phyloP scores from a whole-genome alignment of 2,329 filamentous ascomycete genomes.

The Chalara sp. region DNA sequence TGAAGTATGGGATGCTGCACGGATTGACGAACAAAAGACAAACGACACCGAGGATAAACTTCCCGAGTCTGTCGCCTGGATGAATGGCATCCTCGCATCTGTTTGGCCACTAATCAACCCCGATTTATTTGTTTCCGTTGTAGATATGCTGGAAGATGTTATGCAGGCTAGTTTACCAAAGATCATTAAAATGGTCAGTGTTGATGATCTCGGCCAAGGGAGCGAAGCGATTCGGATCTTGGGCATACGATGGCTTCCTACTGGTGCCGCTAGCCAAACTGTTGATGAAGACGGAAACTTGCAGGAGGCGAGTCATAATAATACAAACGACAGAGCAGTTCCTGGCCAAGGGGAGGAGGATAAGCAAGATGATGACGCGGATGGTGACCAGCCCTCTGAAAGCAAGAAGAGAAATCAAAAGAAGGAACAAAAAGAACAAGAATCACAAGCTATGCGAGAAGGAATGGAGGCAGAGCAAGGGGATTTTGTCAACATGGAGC shows the following conservation, averaged over 20 bases:
- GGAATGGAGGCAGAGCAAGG: constrained; percentile 72
- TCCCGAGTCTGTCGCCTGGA: constrained; percentile 54
- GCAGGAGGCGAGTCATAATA: constrained; percentile 29
- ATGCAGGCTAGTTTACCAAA: constrained; percentile 72
- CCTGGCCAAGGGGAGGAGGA: constrained; percentile 28
- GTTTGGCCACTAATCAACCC: constrained; percentile 73
- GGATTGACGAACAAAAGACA: constrained; percentile 39
- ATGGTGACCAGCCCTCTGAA: constrained; percentile 26
- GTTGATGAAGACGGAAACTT: constrained; percentile 53
- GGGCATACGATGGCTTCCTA: constrained; percentile 66
- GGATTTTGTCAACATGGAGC: constrained; percentile 70
- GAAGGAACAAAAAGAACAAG: constrained; percentile 28
- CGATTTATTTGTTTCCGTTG: constrained; percentile 61
- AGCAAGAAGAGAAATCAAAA: constrained; percentile 23
- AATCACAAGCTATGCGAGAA: constrained; percentile 33
- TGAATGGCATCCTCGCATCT: constrained; percentile 60
- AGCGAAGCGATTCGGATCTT: constrained; percentile 65
- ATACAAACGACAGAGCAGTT: constrained; percentile 44
- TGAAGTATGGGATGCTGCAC: constrained; percentile 61
- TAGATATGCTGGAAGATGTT: constrained; percentile 69
- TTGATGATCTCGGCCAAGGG: constrained; percentile 71
- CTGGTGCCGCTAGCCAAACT: constrained; percentile 57
- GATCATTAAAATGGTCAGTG: constrained; percentile 65
- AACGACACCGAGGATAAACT: constrained; percentile 20
- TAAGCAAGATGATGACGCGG: constrained; percentile 24